These are phyloP conservation scores for Termitomyces sp. DNA, from an alignment of 768 basidiomycete species.

Conservation along the genomic window DNA sequence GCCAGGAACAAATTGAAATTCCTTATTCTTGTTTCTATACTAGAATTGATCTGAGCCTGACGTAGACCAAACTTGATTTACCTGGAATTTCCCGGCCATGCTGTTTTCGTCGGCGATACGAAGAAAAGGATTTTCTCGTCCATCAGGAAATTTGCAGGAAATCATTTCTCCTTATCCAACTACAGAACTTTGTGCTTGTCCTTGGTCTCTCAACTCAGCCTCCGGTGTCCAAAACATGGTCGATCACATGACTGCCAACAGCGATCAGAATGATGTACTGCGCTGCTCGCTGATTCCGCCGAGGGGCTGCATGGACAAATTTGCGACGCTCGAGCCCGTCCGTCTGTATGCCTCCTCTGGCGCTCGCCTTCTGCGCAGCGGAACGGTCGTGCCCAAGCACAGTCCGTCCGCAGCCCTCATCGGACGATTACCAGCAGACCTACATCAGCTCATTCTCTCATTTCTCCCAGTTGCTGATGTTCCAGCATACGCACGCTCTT, in stretches of 20 bases:
- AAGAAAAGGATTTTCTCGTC: too few species aligned
- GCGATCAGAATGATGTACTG: constrained; percentile 2
- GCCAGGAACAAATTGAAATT: neutral
- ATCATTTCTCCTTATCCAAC: too few species aligned
- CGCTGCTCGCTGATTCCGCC: constrained; percentile 1
- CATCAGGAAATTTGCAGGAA: too few species aligned
- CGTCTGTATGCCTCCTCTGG: constrained; percentile 42
- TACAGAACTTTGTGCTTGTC: too few species aligned
- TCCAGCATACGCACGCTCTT: constrained; percentile 66
- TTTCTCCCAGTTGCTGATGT: constrained; percentile 79
- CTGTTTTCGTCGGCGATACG: too few species aligned
- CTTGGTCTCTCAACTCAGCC: too few species aligned
- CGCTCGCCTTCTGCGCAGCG: constrained; percentile 22
- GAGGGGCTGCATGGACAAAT: constrained; percentile 65
- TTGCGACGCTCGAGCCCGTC: constrained; percentile 77
- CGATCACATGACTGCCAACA: constrained; percentile 8
- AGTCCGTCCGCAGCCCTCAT: constrained; percentile 35
- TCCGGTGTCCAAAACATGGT: neutral
- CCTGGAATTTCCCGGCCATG: too few species aligned
- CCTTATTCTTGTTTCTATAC: neutral
- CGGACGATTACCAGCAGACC: constrained; percentile 73
- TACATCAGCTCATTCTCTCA: constrained; percentile 70
- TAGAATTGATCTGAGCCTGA: too few species aligned
- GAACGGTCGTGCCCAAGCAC: constrained; percentile 12
- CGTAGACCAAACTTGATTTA: too few species aligned